These are phyloP conservation scores for Agrocybe chaxingu DNA, from an alignment of 768 basidiomycete genomes.

Conservation along the genomic window DNA sequence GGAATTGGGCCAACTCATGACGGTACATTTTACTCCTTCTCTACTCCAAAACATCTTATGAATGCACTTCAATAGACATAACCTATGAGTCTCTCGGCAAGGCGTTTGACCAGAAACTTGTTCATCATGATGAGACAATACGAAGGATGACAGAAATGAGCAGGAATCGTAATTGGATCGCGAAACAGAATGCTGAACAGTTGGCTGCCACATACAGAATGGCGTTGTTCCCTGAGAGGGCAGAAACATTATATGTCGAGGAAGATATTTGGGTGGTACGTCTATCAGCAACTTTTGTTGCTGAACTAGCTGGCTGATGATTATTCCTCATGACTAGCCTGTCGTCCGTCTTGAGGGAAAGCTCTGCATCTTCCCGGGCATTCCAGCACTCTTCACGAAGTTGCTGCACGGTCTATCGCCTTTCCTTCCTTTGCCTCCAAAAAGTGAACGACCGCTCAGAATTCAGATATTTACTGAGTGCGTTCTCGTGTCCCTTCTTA, in stretches of 20 bases:
- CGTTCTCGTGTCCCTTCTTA: constrained; percentile 9
- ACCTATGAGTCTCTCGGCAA: constrained; percentile 86
- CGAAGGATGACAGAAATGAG: constrained; percentile 64
- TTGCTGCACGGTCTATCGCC: constrained; percentile 73
- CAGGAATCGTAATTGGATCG: constrained; percentile 52
- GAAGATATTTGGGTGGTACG: constrained; percentile 85
- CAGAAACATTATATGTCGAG: constrained; percentile 78
- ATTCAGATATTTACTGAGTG: constrained; percentile 85
- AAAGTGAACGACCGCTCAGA: constrained; percentile 67
- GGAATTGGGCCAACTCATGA: constrained; percentile 93
- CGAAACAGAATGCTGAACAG: constrained; percentile 71
- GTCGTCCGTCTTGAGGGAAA: constrained; percentile 84
- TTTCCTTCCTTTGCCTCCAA: constrained; percentile 78
- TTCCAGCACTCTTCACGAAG: constrained; percentile 79
- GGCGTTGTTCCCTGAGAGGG: constrained; percentile 81
- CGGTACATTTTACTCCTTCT: constrained; percentile 40
- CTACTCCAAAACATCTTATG: not conserved
- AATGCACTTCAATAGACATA: constrained; percentile 52
- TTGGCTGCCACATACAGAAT: constrained; percentile 76
- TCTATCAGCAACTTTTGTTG: not conserved
- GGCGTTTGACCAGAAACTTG: constrained; percentile 72
- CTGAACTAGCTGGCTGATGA: constrained; percentile 1
- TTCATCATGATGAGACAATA: constrained; percentile 76
- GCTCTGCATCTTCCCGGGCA: constrained; percentile 90
- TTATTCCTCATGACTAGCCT: constrained; percentile 44